Conservation (phyloP, 306 rosid species). For the Glycyrrhiza uralensis region DNA sequence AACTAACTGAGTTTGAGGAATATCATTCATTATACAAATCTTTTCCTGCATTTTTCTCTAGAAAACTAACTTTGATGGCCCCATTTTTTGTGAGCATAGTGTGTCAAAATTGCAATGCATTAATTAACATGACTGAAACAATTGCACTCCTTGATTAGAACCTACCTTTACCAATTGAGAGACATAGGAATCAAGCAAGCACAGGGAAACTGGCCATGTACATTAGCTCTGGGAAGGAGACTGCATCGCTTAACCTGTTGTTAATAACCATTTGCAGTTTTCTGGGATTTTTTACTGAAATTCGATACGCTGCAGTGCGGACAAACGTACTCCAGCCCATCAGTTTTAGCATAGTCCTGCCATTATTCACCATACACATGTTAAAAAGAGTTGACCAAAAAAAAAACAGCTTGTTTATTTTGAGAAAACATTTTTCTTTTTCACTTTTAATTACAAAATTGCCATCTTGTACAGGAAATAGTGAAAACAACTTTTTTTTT, state of each 20-base stretch:
- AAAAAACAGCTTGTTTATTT: too few relatives aligned
- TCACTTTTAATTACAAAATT: too few relatives aligned
- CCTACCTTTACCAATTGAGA: conserved; percentile 4
- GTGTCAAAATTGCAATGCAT: conserved; percentile 5
- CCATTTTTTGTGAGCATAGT: conserved; percentile 8
- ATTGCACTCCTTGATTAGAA: conserved; percentile 26
- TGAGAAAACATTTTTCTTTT: too few relatives aligned
- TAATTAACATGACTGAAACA: conserved; percentile 4
- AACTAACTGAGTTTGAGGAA: conserved; percentile 4
- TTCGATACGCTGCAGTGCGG: conserved; percentile 84
- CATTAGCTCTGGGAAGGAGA: background rate
- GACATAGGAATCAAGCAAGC: background rate
- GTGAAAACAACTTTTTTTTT: too few relatives aligned
- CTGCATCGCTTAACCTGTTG: conserved; percentile 2
- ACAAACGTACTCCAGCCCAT: conserved; percentile 92
- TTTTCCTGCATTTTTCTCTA: background rate
- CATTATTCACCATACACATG: background rate
- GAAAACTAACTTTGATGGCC: conserved; percentile 2
- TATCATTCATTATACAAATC: conserved; percentile 8
- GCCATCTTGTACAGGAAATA: too few relatives aligned
- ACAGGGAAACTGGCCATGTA: conserved; percentile 28
- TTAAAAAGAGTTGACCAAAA: too few relatives aligned
- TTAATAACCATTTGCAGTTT: conserved; percentile 62
- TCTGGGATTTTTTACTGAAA: conserved; percentile 81
- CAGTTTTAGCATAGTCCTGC: conserved; percentile 98